These are phyloP conservation scores for Lactarius hengduanensis DNA, from an alignment of 768 basidiomycete genomes.

Conservation along the genomic window DNA sequence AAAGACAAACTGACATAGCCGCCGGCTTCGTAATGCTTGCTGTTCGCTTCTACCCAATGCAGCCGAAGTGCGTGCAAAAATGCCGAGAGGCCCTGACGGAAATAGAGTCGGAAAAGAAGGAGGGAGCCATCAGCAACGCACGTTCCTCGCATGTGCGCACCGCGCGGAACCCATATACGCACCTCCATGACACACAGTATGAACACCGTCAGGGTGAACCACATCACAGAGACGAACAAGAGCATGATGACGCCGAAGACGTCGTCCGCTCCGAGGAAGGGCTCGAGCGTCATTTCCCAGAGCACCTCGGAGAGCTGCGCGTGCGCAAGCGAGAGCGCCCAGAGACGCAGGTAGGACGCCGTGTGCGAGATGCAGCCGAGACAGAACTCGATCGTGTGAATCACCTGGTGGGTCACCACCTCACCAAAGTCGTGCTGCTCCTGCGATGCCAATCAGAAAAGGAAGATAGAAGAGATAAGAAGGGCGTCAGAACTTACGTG, in stretches of 20 bases:
- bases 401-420: conserved; percentile 94
- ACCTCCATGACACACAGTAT: conserved; percentile 97
- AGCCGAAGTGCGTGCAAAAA: conserved; percentile 95
- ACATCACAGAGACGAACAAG: conserved; percentile 55
- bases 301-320: conserved; percentile 95
- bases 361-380: conserved; percentile 99
- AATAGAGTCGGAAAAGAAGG: background rate
- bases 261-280: conserved; percentile 58
- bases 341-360: conserved; percentile 88
- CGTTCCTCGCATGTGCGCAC: conserved; percentile 23
- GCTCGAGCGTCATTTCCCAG: conserved; percentile 82
- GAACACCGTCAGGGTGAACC: conserved; percentile 75
- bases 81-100: conserved; percentile 78
- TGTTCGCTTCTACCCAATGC: conserved; percentile 98
- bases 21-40: conserved; percentile 90
- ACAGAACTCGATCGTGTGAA: conserved; percentile 99
- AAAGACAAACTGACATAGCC: conserved; percentile 68
- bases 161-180: conserved; percentile 34
- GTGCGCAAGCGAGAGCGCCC: conserved; percentile 97
- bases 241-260: conserved; percentile 53
- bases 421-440: conserved; percentile 93
- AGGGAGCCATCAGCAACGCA: conserved; percentile 12
- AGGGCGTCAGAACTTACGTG: conserved; percentile 52
- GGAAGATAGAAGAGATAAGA: conserved; percentile 18
- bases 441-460: conserved; percentile 35